Base-by-base conservation (phyloP, 495 filamentous ascomycete genomes). In the Trichoderma orchidacearum region DNA sequence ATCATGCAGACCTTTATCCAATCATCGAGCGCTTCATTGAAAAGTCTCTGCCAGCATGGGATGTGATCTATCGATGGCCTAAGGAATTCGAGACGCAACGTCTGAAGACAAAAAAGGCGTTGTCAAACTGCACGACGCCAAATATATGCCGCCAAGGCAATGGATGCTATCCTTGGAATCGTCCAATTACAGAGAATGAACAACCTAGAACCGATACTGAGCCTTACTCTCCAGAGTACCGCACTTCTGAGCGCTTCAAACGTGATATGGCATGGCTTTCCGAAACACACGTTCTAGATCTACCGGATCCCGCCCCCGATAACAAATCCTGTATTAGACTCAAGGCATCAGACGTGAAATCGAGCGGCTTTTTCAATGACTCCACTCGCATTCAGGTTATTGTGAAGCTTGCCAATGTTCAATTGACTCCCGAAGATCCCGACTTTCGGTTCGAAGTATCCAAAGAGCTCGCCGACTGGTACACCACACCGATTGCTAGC, bases 341-440 rank as follows among this genome's bases (percentile, higher is more conserved):
- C n/a, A 29, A 56, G 13, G 15, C 55, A n/a, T 48, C 36, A 3
- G 55, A 48, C 15, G 21, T 50, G 25, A 56, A 30, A 28, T 50
- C 30, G 0, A 36, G 32, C 53, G 23, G 32, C 15, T 34, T 34
- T 31, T 53, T 54, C 52, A 34, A 52, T 5, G 51, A 25, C 50
- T n/a, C 30, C n/a, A 8, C 53, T 27, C 57, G 72, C 0, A 56
- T 85, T 0, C 82, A 85, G 58, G 69, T 85, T 1, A 81, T 85
- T 30, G 75, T 84, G 45, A 84, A 84, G 58, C 62, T 85, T 3
- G 74, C 76, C 1, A 80, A 77, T 55, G 83, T 85, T 56, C 66
- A 81, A 23, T 63, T 85, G 3, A 78, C 72, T 1, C 81, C 82
- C 0, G 76, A 77, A 48, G 74, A 75, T 18, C 78, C 79, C 0